phyloP scores from a whole-genome alignment of 1,139 yeast species.

The Pichia sp. region DNA sequence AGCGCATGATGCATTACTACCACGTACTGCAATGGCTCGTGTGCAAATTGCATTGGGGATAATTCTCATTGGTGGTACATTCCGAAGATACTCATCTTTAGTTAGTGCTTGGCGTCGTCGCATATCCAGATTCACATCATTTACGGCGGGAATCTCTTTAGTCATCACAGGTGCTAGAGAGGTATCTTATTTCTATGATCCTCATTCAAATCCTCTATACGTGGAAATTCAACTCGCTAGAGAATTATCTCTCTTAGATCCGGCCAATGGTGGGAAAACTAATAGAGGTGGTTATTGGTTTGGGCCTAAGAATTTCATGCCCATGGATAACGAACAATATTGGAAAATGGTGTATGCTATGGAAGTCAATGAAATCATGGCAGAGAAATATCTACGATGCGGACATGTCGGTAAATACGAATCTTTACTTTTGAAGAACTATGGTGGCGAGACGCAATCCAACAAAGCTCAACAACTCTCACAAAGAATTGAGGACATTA shows the following conservation, averaged over 20 bases:
- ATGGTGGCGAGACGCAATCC: not conserved
- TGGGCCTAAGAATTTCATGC: slow-evolving; percentile 26
- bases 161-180: slow-evolving; percentile 10
- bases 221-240: slow-evolving; percentile 23
- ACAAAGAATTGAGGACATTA: slow-evolving; percentile 5
- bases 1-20: slow-evolving; percentile 23
- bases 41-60: slow-evolving; percentile 20
- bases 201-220: slow-evolving; percentile 22
- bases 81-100: slow-evolving; percentile 10
- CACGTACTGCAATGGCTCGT: slow-evolving; percentile 19
- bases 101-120: slow-evolving; percentile 4
- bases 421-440: slow-evolving; percentile 5
- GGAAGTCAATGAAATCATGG: slow-evolving; percentile 15
- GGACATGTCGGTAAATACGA: slow-evolving; percentile 8
- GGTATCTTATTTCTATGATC: slow-evolving; percentile 8
- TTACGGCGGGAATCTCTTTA: slow-evolving; percentile 11
- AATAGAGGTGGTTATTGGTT: slow-evolving; percentile 18
- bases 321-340: slow-evolving; percentile 22
- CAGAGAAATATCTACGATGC: slow-evolving; percentile 14
- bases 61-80: slow-evolving; percentile 12
- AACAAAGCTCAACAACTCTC: slow-evolving; percentile 5
- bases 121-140: slow-evolving; percentile 3
- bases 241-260: slow-evolving; percentile 13
- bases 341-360: slow-evolving; percentile 15
- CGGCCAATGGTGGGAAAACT: slow-evolving; percentile 12